Conservation (phyloP, 2,329 filamentous ascomycete genomes). For the Penicillium sp. region DNA sequence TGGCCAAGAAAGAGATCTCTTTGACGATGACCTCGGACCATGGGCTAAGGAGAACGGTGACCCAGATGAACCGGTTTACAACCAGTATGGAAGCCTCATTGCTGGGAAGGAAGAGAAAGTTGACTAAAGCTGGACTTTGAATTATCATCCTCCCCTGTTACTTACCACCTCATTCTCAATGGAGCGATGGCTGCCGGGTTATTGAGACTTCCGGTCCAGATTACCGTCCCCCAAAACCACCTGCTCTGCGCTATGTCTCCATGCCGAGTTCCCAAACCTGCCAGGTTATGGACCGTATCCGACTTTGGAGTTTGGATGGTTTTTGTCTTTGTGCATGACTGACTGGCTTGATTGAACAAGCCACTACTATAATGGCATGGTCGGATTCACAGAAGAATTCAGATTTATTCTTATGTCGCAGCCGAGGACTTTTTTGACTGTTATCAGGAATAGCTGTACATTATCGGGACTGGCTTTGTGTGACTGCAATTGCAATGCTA, state of each 20-base stretch:
- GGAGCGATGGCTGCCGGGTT: background rate
- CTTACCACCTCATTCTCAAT: background rate
- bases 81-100: constrained; percentile 37
- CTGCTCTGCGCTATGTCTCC: background rate
- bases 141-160: background rate
- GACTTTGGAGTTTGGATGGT: background rate
- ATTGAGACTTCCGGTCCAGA: background rate
- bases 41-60: constrained; percentile 38
- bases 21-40: constrained; percentile 46
- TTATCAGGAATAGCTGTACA: background rate
- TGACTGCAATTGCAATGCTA: background rate
- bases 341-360: background rate
- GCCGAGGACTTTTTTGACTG: background rate
- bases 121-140: background rate
- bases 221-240: too few species aligned
- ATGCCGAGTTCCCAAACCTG: background rate
- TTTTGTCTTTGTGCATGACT: background rate
- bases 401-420: background rate
- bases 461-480: background rate
- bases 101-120: constrained; percentile 29
- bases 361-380: background rate
- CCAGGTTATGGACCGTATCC: background rate
- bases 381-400: background rate
- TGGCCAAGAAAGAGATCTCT: constrained; percentile 45
- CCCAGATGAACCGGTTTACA: constrained; percentile 34